These are phyloP conservation scores for Mycena floridula DNA, from an alignment of 768 basidiomycete genomes.

Conservation along the genomic window DNA sequence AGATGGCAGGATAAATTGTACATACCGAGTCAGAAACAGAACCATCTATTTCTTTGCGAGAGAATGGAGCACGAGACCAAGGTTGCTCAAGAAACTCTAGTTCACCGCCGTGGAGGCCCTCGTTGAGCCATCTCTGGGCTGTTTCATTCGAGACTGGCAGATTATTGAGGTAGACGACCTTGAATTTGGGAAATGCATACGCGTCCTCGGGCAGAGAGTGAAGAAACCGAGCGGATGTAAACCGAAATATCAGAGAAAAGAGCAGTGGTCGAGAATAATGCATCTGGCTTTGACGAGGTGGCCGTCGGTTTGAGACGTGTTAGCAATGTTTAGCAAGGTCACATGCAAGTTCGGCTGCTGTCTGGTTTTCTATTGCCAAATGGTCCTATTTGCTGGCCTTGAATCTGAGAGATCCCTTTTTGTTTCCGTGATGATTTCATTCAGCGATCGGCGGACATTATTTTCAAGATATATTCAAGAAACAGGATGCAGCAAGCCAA, in stretches of 20 bases:
- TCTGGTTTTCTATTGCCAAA: no score
- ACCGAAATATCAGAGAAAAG: constrained; percentile 18
- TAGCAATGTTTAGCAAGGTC: no score
- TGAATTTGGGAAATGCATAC: constrained; percentile 77
- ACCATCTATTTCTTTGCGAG: constrained; percentile 56
- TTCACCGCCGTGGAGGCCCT: constrained; percentile 72
- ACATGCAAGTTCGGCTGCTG: no score
- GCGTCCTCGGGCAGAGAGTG: constrained; percentile 77
- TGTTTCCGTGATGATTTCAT: no score
- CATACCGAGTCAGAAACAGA: constrained; percentile 39
- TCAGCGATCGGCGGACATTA: no score
- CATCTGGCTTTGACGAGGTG: background rate
- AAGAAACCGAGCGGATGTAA: constrained; percentile 36
- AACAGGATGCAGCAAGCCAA: no score
- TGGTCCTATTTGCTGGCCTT: no score
- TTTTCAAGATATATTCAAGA: no score
- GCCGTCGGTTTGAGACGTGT: no score
- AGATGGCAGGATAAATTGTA: constrained; percentile 17
- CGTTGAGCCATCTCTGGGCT: constrained; percentile 65
- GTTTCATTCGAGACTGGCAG: constrained; percentile 71
- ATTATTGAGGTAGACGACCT: constrained; percentile 72
- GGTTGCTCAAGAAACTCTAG: constrained; percentile 70
- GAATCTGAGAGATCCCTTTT: no score
- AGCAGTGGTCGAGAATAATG: background rate
- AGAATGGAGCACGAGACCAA: constrained; percentile 36